Evolutionary conservation across 176 grass and related monocot genomes (phyloP), one percentile per base, ranked within the genome.

Genomic region (Microstegium vimineum): DNA sequence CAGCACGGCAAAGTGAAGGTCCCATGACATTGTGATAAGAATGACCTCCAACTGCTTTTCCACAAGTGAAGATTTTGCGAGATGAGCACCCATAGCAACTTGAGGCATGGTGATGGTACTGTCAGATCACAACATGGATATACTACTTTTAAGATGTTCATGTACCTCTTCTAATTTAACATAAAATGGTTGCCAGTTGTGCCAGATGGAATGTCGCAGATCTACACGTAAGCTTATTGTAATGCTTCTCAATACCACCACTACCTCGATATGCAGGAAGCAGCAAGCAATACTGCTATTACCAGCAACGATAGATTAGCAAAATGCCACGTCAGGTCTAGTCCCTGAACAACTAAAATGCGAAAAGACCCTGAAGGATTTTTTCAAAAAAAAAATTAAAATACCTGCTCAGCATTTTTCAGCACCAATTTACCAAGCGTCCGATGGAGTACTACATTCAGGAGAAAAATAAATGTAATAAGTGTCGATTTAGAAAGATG

Each of bases 361-460:
- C 4, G 6, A 76, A 32, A 85, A 46, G 12, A 35, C 13, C 5
- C 7, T 6, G 3, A 88, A 80, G n/a, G 41, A 80, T 70, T 51
- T 12, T 45, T 45, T n/a, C n/a, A 14, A 6, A 28, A 80, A 13
- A 4, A 37, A 4, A 36, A 74, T n/a, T n/a, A 52, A 5, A 18
- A 78, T 61, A 98, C 95, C 95, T 94, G 95, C 8, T 93, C 71
- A 74, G 17, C 92, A 86, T 98, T 98, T 85, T 98, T 98, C 26
- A 98, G 76, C 60, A 98, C 89, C 80, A 98, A 28, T 86, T 79
- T 94, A 40, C 95, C 95, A 81, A 91, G 49, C 11, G 89, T 93
- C 35, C 90, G 90, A 37, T 79, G 59, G 63, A 98, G 28, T 75
- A 80, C 95, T 98, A 88, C 83, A 86, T 28, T 49, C 56, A 81